Base-by-base conservation (phyloP, 2,329 filamentous ascomycete species). In the Coniochaeta sp. region DNA sequence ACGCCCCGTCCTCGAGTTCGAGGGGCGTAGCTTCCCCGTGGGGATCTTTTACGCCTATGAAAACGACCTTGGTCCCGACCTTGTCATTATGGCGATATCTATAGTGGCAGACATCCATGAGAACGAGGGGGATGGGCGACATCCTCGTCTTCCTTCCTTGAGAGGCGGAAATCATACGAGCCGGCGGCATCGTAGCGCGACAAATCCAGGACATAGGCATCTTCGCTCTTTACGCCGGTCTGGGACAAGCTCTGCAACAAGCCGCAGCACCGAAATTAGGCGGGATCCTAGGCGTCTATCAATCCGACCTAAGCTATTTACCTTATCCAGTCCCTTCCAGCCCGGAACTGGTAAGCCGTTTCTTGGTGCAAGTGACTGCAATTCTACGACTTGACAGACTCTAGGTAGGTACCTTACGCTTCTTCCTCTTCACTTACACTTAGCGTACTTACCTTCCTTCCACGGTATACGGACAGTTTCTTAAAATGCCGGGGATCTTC, bases 61-160 rank as follows among this genome's bases (percentile, higher is more conserved):
- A 69, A 95, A 95, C 0, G 95, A 98, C 71, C 4, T 5, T 4
- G 9, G 5, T 32, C 91, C 90, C 0, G 95, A 99, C 71, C 99
- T 99, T 67, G 79, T 99, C 16, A 95, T 98, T 72, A 87, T 93
- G 1, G 92, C 95, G 0, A 79, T 99, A n/a, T 89, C 93, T 14
- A 98, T 95, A 0, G 92, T 97, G 55, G 97, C 99, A 93, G 91
- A 98, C 70, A 98, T 99, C 59, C 95, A 99, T 71, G 77, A 99
- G 19, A 95, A 89, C 1, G 95, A 99, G 69, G 91, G 93, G 6
- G 83, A 88, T 19, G 95, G 95, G n/a, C 65, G 96, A 99, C 69
- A 96, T 99, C 58, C 76, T 99, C n/a, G 80, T 99, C 1, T 99
- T 99, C 78, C 81, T 99, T 66, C 99, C 96, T 0, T 96, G 95